phyloP scores from a whole-genome alignment of 1,284 basidiomycete species.

The Apiotrichum laibachii region DNA sequence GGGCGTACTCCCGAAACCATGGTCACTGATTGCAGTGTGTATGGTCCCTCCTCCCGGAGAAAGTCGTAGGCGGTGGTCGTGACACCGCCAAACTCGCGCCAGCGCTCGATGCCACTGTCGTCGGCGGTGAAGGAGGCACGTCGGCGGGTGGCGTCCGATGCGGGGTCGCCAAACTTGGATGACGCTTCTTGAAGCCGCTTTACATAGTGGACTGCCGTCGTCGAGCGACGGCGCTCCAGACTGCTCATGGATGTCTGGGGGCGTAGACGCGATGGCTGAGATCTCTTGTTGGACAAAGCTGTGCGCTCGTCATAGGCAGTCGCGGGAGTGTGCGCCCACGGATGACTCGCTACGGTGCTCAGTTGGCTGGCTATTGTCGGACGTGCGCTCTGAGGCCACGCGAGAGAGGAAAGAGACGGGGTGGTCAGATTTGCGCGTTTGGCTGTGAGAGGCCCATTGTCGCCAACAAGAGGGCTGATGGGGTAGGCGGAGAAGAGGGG shows the following conservation, averaged over 20 bases:
- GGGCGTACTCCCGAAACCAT: conserved; percentile 4
- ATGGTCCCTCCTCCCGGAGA: conserved; percentile 10
- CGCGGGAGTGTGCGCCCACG: neutral
- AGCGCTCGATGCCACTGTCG: conserved; percentile 14
- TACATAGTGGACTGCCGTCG: conserved; percentile 9
- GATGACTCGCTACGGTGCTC: neutral
- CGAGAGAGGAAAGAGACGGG: conserved; percentile 7
- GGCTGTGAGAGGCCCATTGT: neutral
- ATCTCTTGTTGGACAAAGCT: neutral
- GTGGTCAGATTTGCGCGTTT: neutral
- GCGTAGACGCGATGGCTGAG: neutral
- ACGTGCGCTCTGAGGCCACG: conserved; percentile 4
- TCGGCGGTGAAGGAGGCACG: conserved; percentile 15
- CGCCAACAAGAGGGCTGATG: neutral
- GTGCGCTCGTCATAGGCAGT: neutral
- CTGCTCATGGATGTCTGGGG: neutral
- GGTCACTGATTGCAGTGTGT: conserved; percentile 16
- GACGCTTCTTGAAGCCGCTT: conserved; percentile 6
- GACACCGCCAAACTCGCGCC: conserved; percentile 10
- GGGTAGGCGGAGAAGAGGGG: conserved; percentile 43
- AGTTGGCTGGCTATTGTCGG: neutral
- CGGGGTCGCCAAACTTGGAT: conserved; percentile 1
- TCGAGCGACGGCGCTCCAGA: conserved; percentile 14
- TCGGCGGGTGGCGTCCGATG: neutral
- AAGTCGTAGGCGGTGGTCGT: conserved; percentile 1